Base-by-base conservation (phyloP, 2,329 filamentous ascomycete genomes). In the Colletotrichum sp. region DNA sequence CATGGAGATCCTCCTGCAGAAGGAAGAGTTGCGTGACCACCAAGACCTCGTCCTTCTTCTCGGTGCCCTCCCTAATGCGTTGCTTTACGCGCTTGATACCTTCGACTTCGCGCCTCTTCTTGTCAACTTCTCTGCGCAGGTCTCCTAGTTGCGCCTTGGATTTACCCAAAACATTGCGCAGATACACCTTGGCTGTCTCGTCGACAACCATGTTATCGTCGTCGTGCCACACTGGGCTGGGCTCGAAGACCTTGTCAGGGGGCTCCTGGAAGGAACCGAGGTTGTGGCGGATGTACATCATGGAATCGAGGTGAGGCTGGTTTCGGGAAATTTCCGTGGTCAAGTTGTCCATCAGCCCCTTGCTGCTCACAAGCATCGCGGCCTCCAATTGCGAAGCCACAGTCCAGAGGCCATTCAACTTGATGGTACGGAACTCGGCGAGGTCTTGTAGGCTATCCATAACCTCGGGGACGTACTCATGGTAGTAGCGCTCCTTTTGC, bases 281-380 rank as follows among this genome's bases (percentile, higher is more conserved):
- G 80, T 99, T 99, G 86, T 99, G 97, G 75, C 94, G 93, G 71
- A 98, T 92, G 83, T 98, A 99, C 97, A 99, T 99, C 89, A 98
- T 95, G 24, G 95, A 98, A 83, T 99, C 97, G 54, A 99, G 89
- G 59, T 93, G 90, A 12, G 97, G 97, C 75, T 94, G 90, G 81
- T 99, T 99, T 72, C 96, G 91, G 15, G 93, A 90, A 64, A 99
- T 97, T 81, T 98, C 96, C 71, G 91, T 89, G 7, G 92, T 87
- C 13, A 98, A 89, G 77, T 93, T 92, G 34, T 93, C 89, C 77
- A 98, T 87, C 74, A 95, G 90, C 51, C 91, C 90, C 6, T 90
- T 91, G 80, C 95, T 96, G 77, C 93, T 91, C 74, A 92, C 89
- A 62, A 98, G 86, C 81, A 95, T 94, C n/a, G 88, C 86, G n/a